Conservation (phyloP, 1,284 basidiomycete species). For the Marasmius fiardii region DNA sequence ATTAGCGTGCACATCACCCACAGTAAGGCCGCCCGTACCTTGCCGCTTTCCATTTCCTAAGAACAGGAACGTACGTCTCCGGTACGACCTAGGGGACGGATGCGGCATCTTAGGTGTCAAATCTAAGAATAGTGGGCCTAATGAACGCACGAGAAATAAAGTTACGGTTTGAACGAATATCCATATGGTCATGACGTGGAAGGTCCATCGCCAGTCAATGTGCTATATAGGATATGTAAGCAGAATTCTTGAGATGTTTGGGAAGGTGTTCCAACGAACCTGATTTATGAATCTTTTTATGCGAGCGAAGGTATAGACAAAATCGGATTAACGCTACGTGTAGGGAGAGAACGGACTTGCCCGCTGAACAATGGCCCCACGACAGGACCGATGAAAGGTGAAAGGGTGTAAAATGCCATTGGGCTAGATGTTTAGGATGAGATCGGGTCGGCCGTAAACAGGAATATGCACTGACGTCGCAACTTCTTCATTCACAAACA, state of each 20-base stretch:
- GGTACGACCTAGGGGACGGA: conserved; percentile 52
- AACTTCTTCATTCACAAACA: conserved; percentile 63
- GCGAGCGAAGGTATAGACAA: too few relatives aligned
- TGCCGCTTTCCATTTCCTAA: conserved; percentile 58
- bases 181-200: conserved; percentile 66
- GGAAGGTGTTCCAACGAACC: conserved; percentile 23
- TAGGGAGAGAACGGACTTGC: conserved; percentile 28
- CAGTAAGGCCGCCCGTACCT: conserved; percentile 28
- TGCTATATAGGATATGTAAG: too few relatives aligned
- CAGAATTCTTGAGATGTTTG: too few relatives aligned
- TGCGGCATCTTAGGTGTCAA: too few relatives aligned
- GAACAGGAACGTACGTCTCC: conserved; percentile 71
- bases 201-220: conserved; percentile 77
- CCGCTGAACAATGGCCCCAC: conserved; percentile 62
- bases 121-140: too few relatives aligned
- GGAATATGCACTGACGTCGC: conserved; percentile 48
- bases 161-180: conserved; percentile 43
- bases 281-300: conserved; percentile 38
- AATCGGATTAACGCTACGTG: not conserved
- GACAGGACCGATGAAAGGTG: conserved; percentile 75
- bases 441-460: not conserved
- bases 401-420: conserved; percentile 51
- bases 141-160: conserved; percentile 43
- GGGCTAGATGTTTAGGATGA: not conserved
- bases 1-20: conserved; percentile 26